phyloP scores from a whole-genome alignment of 2,329 filamentous ascomycete species.

The Aspergillus ibericus region DNA sequence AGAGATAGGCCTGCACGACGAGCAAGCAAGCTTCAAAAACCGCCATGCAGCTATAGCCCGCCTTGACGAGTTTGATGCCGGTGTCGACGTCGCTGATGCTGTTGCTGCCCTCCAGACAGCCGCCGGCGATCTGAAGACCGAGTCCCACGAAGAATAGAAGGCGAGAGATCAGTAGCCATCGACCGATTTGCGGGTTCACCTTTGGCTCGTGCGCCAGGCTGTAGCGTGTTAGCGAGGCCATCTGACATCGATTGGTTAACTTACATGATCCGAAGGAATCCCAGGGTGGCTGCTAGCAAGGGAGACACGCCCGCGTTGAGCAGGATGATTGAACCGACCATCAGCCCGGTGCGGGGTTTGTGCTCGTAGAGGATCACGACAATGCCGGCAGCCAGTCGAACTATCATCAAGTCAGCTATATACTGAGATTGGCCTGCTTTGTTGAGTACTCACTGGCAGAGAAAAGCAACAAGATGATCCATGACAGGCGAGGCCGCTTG shows the following conservation, averaged over 20 bases:
- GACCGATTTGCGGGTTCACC: constrained; percentile 4
- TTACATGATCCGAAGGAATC: constrained; percentile 25
- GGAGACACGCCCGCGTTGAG: constrained; percentile 26
- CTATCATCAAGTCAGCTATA: constrained; percentile 10
- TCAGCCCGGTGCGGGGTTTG: constrained; percentile 14
- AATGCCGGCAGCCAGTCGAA: constrained; percentile 20
- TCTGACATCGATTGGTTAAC: neutral
- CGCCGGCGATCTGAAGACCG: constrained; percentile 21
- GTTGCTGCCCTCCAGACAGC: constrained; percentile 21
- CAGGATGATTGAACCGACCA: constrained; percentile 20
- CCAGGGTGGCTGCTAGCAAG: constrained; percentile 26
- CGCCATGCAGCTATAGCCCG: constrained; percentile 23
- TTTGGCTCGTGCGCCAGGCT: constrained; percentile 8
- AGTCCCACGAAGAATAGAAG: constrained; percentile 21
- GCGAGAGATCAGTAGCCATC: constrained; percentile 14
- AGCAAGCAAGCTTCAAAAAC: constrained; percentile 20
- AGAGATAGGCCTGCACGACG: constrained; percentile 21
- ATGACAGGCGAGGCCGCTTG: constrained; percentile 21
- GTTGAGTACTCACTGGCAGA: constrained; percentile 15
- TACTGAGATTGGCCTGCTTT: neutral
- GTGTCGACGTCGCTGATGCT: constrained; percentile 10
- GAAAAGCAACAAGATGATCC: constrained; percentile 23
- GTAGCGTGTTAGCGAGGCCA: neutral
- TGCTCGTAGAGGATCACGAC: constrained; percentile 20
- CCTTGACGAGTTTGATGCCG: constrained; percentile 19